A percentile compares a stretch with the other conserved stretches of the same genome.
Conservation (phyloP, 2,329 filamentous ascomycete genomes). For the Fusarium pseudoanthophilum region DNA sequence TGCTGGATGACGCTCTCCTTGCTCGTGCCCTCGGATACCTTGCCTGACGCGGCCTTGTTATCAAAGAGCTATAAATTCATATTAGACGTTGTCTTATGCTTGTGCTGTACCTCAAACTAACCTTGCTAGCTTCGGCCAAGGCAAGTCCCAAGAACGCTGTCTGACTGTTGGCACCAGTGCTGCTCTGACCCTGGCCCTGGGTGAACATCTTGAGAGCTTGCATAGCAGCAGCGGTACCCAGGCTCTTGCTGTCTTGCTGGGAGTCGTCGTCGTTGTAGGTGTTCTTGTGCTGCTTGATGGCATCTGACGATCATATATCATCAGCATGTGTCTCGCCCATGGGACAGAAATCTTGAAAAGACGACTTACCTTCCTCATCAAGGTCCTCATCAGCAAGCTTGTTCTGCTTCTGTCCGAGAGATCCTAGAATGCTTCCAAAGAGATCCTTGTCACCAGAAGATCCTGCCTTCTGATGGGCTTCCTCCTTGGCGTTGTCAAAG, state of each 20-base stretch:
- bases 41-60: conserved; percentile 64
- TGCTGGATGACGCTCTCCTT: conserved; percentile 84
- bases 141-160: conserved; percentile 86
- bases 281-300: conserved; percentile 79
- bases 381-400: conserved; percentile 60
- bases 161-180: conserved; percentile 65
- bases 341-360: too few relatives aligned
- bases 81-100: conserved; percentile 3
- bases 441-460: conserved; percentile 58
- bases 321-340: background rate
- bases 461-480: conserved; percentile 60
- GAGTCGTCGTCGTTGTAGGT: conserved; percentile 69
- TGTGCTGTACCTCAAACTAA: conserved; percentile 49
- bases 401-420: conserved; percentile 61
- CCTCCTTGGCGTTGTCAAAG: conserved; percentile 58
- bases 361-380: conserved; percentile 59
- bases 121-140: conserved; percentile 87
- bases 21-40: conserved; percentile 67
- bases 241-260: conserved; percentile 60
- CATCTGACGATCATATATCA: conserved; percentile 57
- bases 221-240: conserved; percentile 81
- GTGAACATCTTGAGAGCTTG: conserved; percentile 85
- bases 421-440: conserved; percentile 60
- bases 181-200: conserved; percentile 59
- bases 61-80: conserved; percentile 67